phyloP scores from a whole-genome alignment of 1,139 yeast genomes.

The Komagataea norvegica region DNA sequence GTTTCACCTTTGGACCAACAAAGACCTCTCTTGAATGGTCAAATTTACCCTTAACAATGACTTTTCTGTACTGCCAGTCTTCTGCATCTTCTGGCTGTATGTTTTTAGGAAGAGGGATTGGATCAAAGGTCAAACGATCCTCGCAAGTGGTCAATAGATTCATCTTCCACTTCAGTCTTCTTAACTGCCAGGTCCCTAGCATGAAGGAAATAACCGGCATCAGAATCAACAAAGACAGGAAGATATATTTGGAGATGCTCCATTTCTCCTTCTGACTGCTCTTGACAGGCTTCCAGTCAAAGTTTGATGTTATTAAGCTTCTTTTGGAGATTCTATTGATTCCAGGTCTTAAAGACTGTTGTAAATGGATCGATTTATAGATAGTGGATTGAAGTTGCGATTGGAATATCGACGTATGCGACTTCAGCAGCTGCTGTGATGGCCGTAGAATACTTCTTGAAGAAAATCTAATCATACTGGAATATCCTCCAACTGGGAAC shows the following conservation, averaged over 20 bases:
- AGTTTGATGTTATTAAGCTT: conserved; percentile 49
- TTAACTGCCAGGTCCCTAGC: conserved; percentile 91
- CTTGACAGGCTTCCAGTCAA: conserved; percentile 80
- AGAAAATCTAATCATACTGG: too few relatives aligned
- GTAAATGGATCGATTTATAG: conserved; percentile 1
- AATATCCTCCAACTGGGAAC: too few relatives aligned
- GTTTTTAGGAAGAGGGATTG: conserved; percentile 63
- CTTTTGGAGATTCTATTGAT: conserved; percentile 9
- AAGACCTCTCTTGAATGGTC: conserved; percentile 85
- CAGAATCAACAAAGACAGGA: conserved; percentile 59
- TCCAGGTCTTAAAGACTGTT: background rate
- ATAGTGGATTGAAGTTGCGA: too few relatives aligned
- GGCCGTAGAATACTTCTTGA: background rate
- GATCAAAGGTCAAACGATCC: conserved; percentile 68
- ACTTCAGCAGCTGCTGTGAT: background rate
- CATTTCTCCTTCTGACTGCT: conserved; percentile 35
- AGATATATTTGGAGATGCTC: conserved; percentile 40
- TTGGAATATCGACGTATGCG: background rate
- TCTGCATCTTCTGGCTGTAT: conserved; percentile 48
- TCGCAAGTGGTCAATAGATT: conserved; percentile 78
- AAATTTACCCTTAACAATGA: conserved; percentile 68
- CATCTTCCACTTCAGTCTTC: conserved; percentile 85
- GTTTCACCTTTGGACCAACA: conserved; percentile 82
- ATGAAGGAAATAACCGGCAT: conserved; percentile 88
- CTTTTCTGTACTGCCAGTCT: conserved; percentile 78